phyloP scores from a whole-genome alignment of 148 eudicot species.

The Talinum fruticosum region DNA sequence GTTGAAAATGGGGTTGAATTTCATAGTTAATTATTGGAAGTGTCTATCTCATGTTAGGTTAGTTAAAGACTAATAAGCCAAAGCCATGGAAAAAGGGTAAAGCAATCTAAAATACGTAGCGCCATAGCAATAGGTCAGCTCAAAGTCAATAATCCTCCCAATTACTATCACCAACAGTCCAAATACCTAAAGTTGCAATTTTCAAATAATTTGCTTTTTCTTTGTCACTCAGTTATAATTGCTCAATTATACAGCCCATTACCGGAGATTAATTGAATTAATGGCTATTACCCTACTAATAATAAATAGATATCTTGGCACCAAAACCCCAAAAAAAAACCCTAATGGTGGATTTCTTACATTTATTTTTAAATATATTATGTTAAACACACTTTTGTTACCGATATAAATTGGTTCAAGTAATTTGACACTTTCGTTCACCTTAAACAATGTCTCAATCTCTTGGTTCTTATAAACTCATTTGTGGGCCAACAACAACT shows the following conservation, averaged over 20 bases:
- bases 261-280: too few relatives aligned
- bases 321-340: too few relatives aligned
- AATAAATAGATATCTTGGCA: too few relatives aligned
- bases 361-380: too few relatives aligned
- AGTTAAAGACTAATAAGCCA: conserved; percentile 13
- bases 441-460: too few relatives aligned
- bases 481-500: too few relatives aligned
- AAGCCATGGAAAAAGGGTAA: conserved; percentile 6
- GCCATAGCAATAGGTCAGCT: conserved; percentile 20
- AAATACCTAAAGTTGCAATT: conserved; percentile 8
- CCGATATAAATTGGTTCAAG: too few relatives aligned
- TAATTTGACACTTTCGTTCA: too few relatives aligned
- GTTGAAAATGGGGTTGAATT: conserved; percentile 9
- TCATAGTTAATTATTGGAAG: not conserved
- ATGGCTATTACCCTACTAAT: not conserved
- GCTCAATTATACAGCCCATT: not conserved
- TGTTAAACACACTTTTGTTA: too few relatives aligned
- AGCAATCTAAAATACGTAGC: not conserved
- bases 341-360: too few relatives aligned
- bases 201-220: not conserved
- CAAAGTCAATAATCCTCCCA: conserved; percentile 26
- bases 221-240: too few relatives aligned
- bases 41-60: conserved; percentile 18
- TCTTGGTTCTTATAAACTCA: too few relatives aligned
- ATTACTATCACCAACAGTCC: not conserved